Evolutionary conservation across 768 basidiomycete species (phyloP).

Genomic region (Lactifluus piperatus): DNA sequence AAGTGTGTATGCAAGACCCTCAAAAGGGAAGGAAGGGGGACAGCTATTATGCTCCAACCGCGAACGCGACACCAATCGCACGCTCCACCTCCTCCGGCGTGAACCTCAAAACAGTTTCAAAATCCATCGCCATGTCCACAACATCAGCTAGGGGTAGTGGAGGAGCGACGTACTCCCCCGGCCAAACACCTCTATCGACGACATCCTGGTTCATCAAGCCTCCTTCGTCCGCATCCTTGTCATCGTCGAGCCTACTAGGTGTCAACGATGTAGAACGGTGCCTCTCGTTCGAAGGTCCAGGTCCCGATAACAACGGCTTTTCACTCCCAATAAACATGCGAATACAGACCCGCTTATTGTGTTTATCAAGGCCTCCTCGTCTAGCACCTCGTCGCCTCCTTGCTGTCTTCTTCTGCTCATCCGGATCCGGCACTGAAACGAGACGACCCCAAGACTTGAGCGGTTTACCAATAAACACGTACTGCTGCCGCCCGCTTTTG

Average conservation of each 20-base stretch:
- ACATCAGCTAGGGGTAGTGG: neutral
- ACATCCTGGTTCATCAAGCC: neutral
- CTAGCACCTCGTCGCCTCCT: neutral
- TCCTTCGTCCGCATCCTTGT: neutral
- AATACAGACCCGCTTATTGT: neutral
- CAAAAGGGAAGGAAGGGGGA: no score
- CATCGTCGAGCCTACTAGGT: neutral
- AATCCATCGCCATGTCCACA: neutral
- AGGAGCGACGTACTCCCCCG: neutral
- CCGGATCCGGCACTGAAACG: neutral
- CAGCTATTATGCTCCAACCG: neutral
- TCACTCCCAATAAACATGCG: neutral
- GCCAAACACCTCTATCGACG: neutral
- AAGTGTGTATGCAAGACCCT: neutral
- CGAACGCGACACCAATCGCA: conserved; percentile 10
- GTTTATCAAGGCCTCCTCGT: neutral
- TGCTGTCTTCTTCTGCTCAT: neutral
- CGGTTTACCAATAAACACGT: neutral
- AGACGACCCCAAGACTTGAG: conserved; percentile 5
- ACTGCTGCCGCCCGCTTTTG: neutral
- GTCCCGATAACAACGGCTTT: neutral
- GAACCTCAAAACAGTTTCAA: neutral
- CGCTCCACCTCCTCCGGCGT: conserved; percentile 9
- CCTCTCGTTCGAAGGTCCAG: neutral
- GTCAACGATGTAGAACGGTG: neutral